Conservation (phyloP, 2,329 filamentous ascomycete species). For the Fusarium sp. region DNA sequence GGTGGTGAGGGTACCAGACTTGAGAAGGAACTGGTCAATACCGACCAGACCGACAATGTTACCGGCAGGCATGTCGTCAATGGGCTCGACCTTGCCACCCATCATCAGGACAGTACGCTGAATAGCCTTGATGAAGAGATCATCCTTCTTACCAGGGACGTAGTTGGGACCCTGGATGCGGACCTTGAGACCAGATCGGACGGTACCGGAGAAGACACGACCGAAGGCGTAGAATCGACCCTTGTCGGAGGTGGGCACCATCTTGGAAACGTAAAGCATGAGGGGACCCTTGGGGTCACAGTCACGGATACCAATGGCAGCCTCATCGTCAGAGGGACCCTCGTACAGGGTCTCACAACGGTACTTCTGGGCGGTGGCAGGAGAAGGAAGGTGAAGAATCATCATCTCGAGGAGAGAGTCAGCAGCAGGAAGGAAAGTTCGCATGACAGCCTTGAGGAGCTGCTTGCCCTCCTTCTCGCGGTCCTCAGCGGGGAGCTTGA, state of each 20-base stretch:
- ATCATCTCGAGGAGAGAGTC: conserved; percentile 99
- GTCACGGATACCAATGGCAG: conserved; percentile 96
- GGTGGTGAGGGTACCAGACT: conserved; percentile 99
- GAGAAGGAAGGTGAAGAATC: conserved; percentile 98
- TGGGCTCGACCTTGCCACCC: conserved; percentile 98
- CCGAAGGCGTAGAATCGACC: conserved; percentile 99
- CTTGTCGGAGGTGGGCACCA: conserved; percentile 99
- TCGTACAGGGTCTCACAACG: conserved; percentile 99
- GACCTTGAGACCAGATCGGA: conserved; percentile 98
- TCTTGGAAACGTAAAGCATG: conserved; percentile 99
- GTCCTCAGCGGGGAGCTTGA: conserved; percentile 90
- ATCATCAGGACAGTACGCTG: conserved; percentile 99
- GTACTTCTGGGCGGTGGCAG: conserved; percentile 95
- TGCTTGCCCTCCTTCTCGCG: conserved; percentile 96
- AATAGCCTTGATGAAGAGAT: conserved; percentile 99
- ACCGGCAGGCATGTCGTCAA: conserved; percentile 98
- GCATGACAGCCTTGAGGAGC: conserved; percentile 98
- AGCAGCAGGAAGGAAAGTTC: conserved; percentile 97
- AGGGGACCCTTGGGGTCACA: conserved; percentile 98
- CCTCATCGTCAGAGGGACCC: conserved; percentile 92
- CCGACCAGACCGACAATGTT: conserved; percentile 99
- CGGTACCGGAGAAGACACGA: conserved; percentile 99
- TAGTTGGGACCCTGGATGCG: conserved; percentile 99
- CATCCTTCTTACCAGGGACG: conserved; percentile 96
- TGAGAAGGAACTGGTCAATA: conserved; percentile 99